Base-by-base conservation (phyloP, 371 early-diverging fungal genomes). In the Fennellomyces sp. region DNA sequence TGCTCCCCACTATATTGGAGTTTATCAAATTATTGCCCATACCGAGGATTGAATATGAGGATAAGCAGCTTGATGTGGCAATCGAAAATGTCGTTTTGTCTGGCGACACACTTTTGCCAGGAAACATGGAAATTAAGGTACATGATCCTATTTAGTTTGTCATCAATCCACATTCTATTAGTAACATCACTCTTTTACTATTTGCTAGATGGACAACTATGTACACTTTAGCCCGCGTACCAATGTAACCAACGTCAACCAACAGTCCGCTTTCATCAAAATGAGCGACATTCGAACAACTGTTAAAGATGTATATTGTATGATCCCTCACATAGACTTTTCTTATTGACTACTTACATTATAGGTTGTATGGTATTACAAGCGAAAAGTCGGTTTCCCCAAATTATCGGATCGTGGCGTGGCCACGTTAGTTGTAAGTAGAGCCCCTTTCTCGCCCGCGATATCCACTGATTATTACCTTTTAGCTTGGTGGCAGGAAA, bases 21-120 rank as follows among this genome's bases (percentile, higher is more conserved):
- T 78, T 87, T 26, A 69, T 89, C 66, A 75, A 80, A 55, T 83
- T 75, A 51, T 64, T 89, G 26, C 86, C 87, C n/a, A 69, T 89
- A 42, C 87, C 89, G 5, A 81, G 80, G 15, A 83, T 89, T 48
- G 87, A 85, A 52, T 82, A 86, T 58, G 70, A 70, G 38, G 85
- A 87, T 51, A 63, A 66, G 5, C 69, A 82, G 62, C 75, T 76
- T 53, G 85, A 87, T 35, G 54, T 88, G 11, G 72, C 79, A 29
- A 60, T 89, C n/a, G 87, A 87, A 47, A 81, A 88, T 49, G 69
- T 89, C 63, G 64, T 86, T 33, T 42, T 89, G 13, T 65, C 82
- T 19, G 78, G 80, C 15, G 84, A 83, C 23, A 84, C 81, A 13
- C 60, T 87, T 15, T 50, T 89, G 27, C 89, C 89, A 0, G 73